Evolutionary conservation across 2,329 filamentous ascomycete genomes (phyloP).

Genomic region (Fusarium mangiferae): DNA sequence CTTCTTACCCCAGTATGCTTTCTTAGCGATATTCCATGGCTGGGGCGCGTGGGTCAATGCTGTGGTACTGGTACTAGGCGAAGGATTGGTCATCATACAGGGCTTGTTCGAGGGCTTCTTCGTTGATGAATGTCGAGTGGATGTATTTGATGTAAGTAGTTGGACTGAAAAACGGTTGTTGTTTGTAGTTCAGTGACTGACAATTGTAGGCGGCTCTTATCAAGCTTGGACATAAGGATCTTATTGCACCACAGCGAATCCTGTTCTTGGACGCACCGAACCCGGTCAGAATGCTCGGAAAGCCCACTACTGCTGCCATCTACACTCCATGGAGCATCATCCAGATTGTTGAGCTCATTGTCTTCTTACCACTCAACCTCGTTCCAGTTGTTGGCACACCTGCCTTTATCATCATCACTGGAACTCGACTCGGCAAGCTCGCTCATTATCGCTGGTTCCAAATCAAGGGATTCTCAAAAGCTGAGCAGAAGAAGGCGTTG

Average conservation of each 20-base stretch:
- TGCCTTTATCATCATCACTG: slow-evolving; percentile 88
- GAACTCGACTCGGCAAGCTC: slow-evolving; percentile 86
- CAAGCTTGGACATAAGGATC: slow-evolving; percentile 74
- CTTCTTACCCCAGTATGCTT: slow-evolving; percentile 88
- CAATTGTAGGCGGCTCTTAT: slow-evolving; percentile 72
- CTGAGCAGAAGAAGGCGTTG: slow-evolving; percentile 77
- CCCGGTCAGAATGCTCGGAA: slow-evolving; percentile 83
- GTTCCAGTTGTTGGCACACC: slow-evolving; percentile 85
- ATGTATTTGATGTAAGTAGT: slow-evolving; percentile 80
- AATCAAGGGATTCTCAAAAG: slow-evolving; percentile 77
- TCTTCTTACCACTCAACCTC: slow-evolving; percentile 85
- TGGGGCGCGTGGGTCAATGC: slow-evolving; percentile 90
- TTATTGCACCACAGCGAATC: slow-evolving; percentile 74
- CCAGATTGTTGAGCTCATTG: slow-evolving; percentile 87
- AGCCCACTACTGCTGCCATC: slow-evolving; percentile 78
- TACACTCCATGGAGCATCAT: slow-evolving; percentile 90
- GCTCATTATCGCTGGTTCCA: slow-evolving; percentile 93
- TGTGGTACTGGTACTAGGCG: slow-evolving; percentile 86
- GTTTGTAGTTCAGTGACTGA: slow-evolving; percentile 3
- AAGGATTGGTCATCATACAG: slow-evolving; percentile 76
- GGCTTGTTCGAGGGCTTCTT: slow-evolving; percentile 83
- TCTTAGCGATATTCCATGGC: slow-evolving; percentile 90
- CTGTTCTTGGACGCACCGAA: slow-evolving; percentile 74
- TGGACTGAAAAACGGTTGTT: no score
- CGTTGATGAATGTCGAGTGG: slow-evolving; percentile 80